Evolutionary conservation across 2,329 filamentous ascomycete genomes (phyloP), one percentile per base, ranked within the genome.

Genomic region (Sodiomyces alkalinus): DNA sequence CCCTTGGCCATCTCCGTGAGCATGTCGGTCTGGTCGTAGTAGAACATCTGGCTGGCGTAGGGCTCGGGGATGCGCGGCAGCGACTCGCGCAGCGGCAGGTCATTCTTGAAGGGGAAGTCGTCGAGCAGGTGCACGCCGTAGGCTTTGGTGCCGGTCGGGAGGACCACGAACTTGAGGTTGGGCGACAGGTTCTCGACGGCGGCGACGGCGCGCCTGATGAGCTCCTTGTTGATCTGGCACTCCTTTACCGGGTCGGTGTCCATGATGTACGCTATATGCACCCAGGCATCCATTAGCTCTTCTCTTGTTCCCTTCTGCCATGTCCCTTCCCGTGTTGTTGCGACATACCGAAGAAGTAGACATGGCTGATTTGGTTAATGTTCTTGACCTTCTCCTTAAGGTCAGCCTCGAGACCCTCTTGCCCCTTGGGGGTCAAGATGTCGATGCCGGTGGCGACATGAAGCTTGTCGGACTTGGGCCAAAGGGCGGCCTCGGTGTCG

Each of bases 21-120:
- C 28, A 54, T 40, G 34, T 60, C 58, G 13, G 51, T 47, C 40
- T 61, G 55, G n/a, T 39, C 45, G 37, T 61, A 61, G 42, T 62
- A 61, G 43, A 61, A 61, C 34, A 61, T 53, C 33, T 57, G 46
- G 8, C 51, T 51, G 2, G 51, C 52, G 27, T 50, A 51, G 1
- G 54, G 55, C 29, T 53, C 48, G 2, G 54, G 51, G 19, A 61
- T 50, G n/a, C 53, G 49, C 1, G 51, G 52, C 17, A 49, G 36
- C 8, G 45, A 43, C 40, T 60, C 56, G 17, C 44, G 44, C 23
- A 58, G 37, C 0, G 57, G 56, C 10, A 48, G 47, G 37, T 39
- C 40, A 32, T 44, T 41, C 32, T 42, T 45, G 31, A 42, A 42
- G 20, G 41, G 44, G 31, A 44, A 43, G 19, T 44, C 41, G 19